Percentiles rank a stretch among this genome's conserved stretches.
Evolutionary conservation across 1,139 yeast species (phyloP).

Genomic region (Sugiyamaella grinbergsii): DNA sequence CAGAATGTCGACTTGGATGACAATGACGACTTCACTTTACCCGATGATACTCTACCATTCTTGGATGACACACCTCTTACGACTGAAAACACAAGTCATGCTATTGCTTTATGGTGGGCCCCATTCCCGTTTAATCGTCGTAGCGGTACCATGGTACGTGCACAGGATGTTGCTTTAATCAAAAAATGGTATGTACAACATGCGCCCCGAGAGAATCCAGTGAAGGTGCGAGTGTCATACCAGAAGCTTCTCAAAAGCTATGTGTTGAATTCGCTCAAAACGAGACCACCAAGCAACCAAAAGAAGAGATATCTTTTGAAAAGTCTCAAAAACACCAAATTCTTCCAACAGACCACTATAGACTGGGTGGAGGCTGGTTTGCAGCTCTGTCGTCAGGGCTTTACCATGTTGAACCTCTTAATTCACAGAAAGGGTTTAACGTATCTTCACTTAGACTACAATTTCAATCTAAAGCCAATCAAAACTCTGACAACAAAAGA

Average conservation of each 20-base stretch:
- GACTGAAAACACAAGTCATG: constrained; percentile 56
- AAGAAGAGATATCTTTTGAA: constrained; percentile 64
- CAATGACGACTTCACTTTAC: constrained; percentile 37
- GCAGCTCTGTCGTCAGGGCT: constrained; percentile 91
- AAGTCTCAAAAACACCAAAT: constrained; percentile 74
- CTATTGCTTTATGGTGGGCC: constrained; percentile 72
- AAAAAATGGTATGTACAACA: constrained; percentile 82
- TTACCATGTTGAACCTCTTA: constrained; percentile 84
- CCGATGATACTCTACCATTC: constrained; percentile 52
- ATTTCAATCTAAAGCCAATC: constrained; percentile 93
- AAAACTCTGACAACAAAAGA: constrained; percentile 96
- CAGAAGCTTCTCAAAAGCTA: constrained; percentile 78
- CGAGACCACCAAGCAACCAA: constrained; percentile 46
- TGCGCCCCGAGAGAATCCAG: constrained; percentile 59
- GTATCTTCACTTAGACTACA: constrained; percentile 89
- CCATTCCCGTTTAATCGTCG: constrained; percentile 83
- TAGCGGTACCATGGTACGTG: constrained; percentile 71
- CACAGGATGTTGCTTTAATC: constrained; percentile 85
- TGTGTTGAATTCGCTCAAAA: constrained; percentile 66
- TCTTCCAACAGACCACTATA: constrained; percentile 84
- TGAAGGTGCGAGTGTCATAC: constrained; percentile 81
- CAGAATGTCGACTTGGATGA: constrained; percentile 44
- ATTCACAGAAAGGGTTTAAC: constrained; percentile 92
- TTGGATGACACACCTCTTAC: constrained; percentile 49
- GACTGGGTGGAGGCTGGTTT: constrained; percentile 99